Conservation (phyloP, 2,329 filamentous ascomycete species). For the Calonectria naviculata region DNA sequence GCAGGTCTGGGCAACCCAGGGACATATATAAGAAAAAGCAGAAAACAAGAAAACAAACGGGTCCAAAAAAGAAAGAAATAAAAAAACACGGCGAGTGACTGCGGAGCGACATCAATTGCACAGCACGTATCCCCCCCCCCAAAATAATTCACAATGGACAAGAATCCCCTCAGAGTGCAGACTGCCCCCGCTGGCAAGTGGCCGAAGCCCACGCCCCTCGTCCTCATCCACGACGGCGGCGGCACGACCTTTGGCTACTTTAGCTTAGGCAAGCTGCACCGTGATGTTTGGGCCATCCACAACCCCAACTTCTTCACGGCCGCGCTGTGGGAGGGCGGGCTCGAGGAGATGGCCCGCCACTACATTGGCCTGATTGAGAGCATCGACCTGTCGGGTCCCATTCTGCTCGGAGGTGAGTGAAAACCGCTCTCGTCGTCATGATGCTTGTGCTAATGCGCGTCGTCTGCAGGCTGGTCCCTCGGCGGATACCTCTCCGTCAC, state of each 20-base stretch:
- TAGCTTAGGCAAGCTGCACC: slow-evolving; percentile 38
- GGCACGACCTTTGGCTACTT: slow-evolving; percentile 46
- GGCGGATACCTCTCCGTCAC: slow-evolving; percentile 41
- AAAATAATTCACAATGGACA: slow-evolving; percentile 7
- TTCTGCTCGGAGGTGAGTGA: slow-evolving; percentile 42
- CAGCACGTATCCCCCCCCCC: background rate
- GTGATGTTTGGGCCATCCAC: slow-evolving; percentile 46
- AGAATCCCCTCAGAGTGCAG: slow-evolving; percentile 18
- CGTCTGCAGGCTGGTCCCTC: slow-evolving; percentile 44
- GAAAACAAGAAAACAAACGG: background rate
- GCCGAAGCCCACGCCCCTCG: slow-evolving; percentile 33
- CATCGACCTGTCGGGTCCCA: slow-evolving; percentile 37
- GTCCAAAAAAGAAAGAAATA: too few species aligned
- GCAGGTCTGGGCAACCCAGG: too few species aligned
- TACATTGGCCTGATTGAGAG: slow-evolving; percentile 39
- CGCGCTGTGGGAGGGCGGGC: slow-evolving; percentile 39
- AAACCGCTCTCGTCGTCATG: background rate
- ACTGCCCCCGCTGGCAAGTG: slow-evolving; percentile 12
- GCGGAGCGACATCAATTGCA: background rate
- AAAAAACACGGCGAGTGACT: background rate
- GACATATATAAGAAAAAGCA: background rate
- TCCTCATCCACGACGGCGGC: slow-evolving; percentile 45
- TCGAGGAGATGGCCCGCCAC: slow-evolving; percentile 43
- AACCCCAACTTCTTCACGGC: slow-evolving; percentile 41
- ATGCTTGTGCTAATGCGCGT: background rate